phyloP scores from a whole-genome alignment of 768 basidiomycete genomes.

The Naganishia randhawae region DNA sequence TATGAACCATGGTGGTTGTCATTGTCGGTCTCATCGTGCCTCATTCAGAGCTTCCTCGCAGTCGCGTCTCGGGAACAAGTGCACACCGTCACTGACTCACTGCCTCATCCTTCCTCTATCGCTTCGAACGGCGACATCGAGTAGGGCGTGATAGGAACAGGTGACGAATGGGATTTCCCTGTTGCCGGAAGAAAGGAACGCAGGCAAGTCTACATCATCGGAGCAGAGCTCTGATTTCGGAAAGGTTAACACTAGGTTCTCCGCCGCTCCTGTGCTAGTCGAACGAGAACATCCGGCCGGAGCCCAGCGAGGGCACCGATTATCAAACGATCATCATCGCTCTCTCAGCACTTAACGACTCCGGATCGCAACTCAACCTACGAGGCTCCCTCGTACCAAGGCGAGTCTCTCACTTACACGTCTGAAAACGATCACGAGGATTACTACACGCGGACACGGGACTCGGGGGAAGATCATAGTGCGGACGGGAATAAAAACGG shows the following conservation, averaged over 20 bases:
- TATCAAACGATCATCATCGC: background rate
- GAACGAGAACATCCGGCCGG: constrained; percentile 4
- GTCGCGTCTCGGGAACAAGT: background rate
- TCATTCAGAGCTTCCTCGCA: too few relatives aligned
- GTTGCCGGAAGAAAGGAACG: constrained; percentile 38
- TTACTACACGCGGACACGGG: background rate
- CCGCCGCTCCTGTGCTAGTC: background rate
- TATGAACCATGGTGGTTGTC: background rate
- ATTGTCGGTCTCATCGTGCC: background rate
- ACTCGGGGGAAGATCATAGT: background rate
- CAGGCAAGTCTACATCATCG: constrained; percentile 34
- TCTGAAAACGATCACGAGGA: background rate
- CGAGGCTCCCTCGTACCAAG: background rate
- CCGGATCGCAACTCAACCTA: background rate
- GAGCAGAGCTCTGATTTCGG: background rate
- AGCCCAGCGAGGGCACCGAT: constrained; percentile 3
- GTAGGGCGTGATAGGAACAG: constrained; percentile 44
- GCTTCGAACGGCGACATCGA: background rate
- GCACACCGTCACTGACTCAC: background rate
- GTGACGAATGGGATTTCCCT: constrained; percentile 47
- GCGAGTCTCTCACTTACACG: background rate
- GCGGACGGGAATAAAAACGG: background rate
- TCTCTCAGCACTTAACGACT: constrained; percentile 3
- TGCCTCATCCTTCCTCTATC: background rate
- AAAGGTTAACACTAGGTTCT: background rate